A percentile compares a stretch with the other conserved stretches of the same genome.
Conservation (phyloP, 495 filamentous ascomycete species). For the Penicillium pancosmium region DNA sequence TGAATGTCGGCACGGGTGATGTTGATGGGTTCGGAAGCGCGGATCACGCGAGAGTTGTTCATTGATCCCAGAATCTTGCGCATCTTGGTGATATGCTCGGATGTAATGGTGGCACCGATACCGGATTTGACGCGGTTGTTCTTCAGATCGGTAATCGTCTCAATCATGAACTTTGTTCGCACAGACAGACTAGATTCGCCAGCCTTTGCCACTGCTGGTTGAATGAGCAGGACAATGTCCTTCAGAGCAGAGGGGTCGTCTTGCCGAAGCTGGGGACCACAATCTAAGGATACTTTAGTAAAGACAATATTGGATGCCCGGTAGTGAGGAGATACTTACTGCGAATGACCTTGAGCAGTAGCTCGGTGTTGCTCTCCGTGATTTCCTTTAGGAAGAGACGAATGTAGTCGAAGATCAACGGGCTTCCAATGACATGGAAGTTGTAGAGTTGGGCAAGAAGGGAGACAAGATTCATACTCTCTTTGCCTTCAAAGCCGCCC, state of each 20-base stretch:
- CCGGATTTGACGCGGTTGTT: conserved; percentile 88
- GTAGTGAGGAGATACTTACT: conserved; percentile 42
- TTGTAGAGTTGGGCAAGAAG: conserved; percentile 88
- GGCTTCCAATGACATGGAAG: conserved; percentile 82
- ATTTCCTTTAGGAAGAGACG: conserved; percentile 72
- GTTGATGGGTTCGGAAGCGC: conserved; percentile 78
- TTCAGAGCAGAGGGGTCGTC: conserved; percentile 92
- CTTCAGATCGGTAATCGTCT: conserved; percentile 90
- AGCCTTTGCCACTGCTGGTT: conserved; percentile 64
- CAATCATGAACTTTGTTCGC: conserved; percentile 97
- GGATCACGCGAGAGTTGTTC: conserved; percentile 63
- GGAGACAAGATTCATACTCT: conserved; percentile 76
- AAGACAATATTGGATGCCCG: too few species aligned
- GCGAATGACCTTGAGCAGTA: conserved; percentile 82
- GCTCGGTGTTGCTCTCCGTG: conserved; percentile 88
- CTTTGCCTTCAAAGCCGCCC: conserved; percentile 60
- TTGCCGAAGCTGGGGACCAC: conserved; percentile 79
- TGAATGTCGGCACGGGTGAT: conserved; percentile 79
- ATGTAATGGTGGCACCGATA: conserved; percentile 60
- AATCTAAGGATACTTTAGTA: conserved; percentile 41
- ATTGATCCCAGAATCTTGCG: conserved; percentile 77
- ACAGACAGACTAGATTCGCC: conserved; percentile 77
- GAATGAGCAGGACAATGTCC: conserved; percentile 82
- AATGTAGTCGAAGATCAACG: conserved; percentile 87
- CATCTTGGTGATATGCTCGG: conserved; percentile 82